Evolutionary conservation across 2,329 filamentous ascomycete species (phyloP).

Genomic region (Diplodia corticola): DNA sequence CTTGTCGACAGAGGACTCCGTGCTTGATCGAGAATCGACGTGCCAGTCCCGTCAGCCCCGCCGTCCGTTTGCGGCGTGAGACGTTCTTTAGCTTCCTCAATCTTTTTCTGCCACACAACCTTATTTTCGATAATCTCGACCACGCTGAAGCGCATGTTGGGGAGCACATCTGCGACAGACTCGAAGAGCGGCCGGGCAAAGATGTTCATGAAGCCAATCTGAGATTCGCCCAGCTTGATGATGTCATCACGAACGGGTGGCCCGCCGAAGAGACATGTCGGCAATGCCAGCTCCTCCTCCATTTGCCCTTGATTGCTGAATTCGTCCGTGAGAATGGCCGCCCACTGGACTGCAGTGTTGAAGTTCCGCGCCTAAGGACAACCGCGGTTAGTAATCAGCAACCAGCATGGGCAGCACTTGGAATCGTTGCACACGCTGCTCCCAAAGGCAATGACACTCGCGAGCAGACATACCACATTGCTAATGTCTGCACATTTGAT

Average conservation of each 20-base stretch:
- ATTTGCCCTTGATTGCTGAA: conserved; percentile 91
- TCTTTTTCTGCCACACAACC: conserved; percentile 67
- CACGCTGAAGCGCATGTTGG: conserved; percentile 79
- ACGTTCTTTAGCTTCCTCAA: conserved; percentile 60
- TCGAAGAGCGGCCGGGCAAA: conserved; percentile 92
- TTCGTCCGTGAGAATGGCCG: conserved; percentile 89
- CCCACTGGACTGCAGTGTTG: conserved; percentile 82
- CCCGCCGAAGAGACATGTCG: conserved; percentile 78
- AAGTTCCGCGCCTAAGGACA: conserved; percentile 73
- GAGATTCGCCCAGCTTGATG: conserved; percentile 78
- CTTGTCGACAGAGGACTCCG: conserved; percentile 38
- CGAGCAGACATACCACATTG: conserved; percentile 73
- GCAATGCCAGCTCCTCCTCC: conserved; percentile 84
- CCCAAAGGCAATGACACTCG: not conserved
- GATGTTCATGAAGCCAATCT: conserved; percentile 95
- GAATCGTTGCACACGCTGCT: not conserved
- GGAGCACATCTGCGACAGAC: conserved; percentile 81
- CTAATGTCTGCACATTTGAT: conserved; percentile 99
- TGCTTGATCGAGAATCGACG: conserved; percentile 30
- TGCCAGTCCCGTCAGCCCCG: conserved; percentile 26
- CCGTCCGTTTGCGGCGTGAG: conserved; percentile 28
- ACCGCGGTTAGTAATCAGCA: conserved; percentile 23
- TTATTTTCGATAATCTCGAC: conserved; percentile 80
- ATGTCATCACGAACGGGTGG: conserved; percentile 80
- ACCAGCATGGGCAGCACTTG: conserved; percentile 17